A percentile compares a stretch with the other conserved stretches of the same genome.
Evolutionary conservation across 306 rosid species (phyloP).

Genomic region (Glycyrrhiza uralensis): DNA sequence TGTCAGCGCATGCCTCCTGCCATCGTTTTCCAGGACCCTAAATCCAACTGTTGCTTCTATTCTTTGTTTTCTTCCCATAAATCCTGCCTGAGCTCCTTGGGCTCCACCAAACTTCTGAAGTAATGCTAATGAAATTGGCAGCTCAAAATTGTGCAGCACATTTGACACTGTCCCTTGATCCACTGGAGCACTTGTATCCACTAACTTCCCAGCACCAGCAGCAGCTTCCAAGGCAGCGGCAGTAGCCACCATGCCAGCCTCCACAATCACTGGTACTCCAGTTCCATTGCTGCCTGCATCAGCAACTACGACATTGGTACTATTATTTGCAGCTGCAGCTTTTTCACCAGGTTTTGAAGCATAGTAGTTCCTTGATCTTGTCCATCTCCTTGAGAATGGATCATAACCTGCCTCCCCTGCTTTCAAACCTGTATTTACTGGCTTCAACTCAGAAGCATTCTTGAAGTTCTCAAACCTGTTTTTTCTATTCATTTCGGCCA

Average conservation of each 20-base stretch:
- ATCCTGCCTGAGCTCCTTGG: constrained; percentile 74
- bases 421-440: constrained; percentile 49
- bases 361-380: constrained; percentile 91
- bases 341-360: constrained; percentile 57
- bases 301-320: constrained; percentile 21
- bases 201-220: constrained; percentile 89
- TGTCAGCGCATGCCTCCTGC: constrained; percentile 64
- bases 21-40: constrained; percentile 72
- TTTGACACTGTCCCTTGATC: constrained; percentile 81
- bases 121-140: constrained; percentile 72
- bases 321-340: constrained; percentile 38
- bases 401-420: constrained; percentile 98
- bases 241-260: constrained; percentile 70
- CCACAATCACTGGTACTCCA: constrained; percentile 23
- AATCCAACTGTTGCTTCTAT: constrained; percentile 79
- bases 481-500: constrained; percentile 94
- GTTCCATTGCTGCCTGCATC: constrained; percentile 33
- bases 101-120: constrained; percentile 89
- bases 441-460: constrained; percentile 80
- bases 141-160: constrained; percentile 74
- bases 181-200: constrained; percentile 86
- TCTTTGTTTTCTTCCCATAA: constrained; percentile 71
- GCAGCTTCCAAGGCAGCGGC: constrained; percentile 89
- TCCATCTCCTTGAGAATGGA: constrained; percentile 99
- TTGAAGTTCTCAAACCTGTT: constrained; percentile 93